phyloP scores from a whole-genome alignment of 768 basidiomycete species.

The Suillus decipiens region DNA sequence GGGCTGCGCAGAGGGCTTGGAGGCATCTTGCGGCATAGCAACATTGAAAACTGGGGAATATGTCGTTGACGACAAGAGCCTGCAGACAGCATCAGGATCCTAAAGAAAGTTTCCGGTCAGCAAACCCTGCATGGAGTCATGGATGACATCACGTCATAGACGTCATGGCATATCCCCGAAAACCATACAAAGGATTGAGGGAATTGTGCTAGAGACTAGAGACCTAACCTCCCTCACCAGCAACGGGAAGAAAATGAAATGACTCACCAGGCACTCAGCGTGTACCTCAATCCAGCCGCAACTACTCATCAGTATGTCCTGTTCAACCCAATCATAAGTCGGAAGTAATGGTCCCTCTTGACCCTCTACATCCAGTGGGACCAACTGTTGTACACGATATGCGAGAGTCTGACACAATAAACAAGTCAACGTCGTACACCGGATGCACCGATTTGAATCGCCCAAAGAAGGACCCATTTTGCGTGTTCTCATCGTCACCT shows the following conservation, averaged over 20 bases:
- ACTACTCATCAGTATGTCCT: constrained; percentile 64
- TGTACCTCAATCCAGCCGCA: constrained; percentile 77
- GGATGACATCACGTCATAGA: constrained; percentile 5
- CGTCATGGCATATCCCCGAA: constrained; percentile 3
- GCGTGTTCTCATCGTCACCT: constrained; percentile 67
- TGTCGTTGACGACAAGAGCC: constrained; percentile 37
- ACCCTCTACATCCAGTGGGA: constrained; percentile 56
- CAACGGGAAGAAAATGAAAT: constrained; percentile 18
- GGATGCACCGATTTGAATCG: constrained; percentile 51
- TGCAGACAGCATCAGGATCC: constrained; percentile 27
- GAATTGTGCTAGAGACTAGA: constrained; percentile 3
- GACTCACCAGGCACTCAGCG: constrained; percentile 65
- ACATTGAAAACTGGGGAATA: constrained; percentile 52
- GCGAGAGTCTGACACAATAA: constrained; percentile 62
- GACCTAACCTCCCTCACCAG: neutral
- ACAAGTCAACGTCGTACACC: constrained; percentile 68
- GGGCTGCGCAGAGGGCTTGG: constrained; percentile 30
- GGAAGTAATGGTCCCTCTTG: constrained; percentile 69
- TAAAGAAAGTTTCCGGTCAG: constrained; percentile 20
- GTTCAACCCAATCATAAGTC: constrained; percentile 76
- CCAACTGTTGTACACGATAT: constrained; percentile 69
- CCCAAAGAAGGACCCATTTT: constrained; percentile 45
- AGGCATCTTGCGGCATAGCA: constrained; percentile 36
- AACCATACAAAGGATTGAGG: neutral
- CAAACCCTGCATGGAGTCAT: constrained; percentile 1